These are phyloP conservation scores for Amyloporia xantha DNA, from an alignment of 768 basidiomycete species.

Conservation along the genomic window DNA sequence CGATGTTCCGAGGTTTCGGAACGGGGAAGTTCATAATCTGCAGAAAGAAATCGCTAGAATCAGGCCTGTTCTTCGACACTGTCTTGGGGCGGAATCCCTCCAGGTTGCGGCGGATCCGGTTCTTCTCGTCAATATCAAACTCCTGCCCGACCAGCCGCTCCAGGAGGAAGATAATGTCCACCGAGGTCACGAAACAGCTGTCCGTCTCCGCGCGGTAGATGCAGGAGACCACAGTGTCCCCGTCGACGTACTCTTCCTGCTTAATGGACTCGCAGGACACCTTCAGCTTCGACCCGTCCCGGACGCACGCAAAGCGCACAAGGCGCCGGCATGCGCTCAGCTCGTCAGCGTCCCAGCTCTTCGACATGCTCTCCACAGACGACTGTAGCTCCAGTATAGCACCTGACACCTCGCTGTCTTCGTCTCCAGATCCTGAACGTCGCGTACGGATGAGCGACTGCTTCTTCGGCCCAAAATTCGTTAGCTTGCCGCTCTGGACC, in stretches of 20 bases:
- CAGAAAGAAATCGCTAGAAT: constrained; percentile 85
- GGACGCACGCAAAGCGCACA: constrained; percentile 76
- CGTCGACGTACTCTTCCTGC: constrained; percentile 65
- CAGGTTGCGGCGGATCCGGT: constrained; percentile 27
- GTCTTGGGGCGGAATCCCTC: constrained; percentile 90
- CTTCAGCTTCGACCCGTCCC: constrained; percentile 42
- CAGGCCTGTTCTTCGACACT: constrained; percentile 78
- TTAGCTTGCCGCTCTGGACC: no score
- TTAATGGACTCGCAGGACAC: constrained; percentile 72
- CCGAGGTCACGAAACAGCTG: constrained; percentile 74
- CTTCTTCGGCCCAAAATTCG: no score
- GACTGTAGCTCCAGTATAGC: constrained; percentile 42
- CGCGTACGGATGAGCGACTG: no score
- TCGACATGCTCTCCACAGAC: constrained; percentile 48
- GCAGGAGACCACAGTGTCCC: constrained; percentile 87
- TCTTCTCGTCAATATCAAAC: constrained; percentile 23
- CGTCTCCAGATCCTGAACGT: constrained; percentile 16
- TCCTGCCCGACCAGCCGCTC: constrained; percentile 72
- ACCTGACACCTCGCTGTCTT: constrained; percentile 35
- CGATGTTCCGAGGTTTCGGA: constrained; percentile 93
- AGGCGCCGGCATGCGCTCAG: constrained; percentile 66
- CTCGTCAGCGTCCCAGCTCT: constrained; percentile 62
- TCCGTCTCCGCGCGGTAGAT: constrained; percentile 79
- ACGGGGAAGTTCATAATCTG: constrained; percentile 94
- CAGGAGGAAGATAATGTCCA: constrained; percentile 65